These are phyloP conservation scores for Epichloe sibirici DNA, from an alignment of 2,329 filamentous ascomycete species.

Conservation along the genomic window DNA sequence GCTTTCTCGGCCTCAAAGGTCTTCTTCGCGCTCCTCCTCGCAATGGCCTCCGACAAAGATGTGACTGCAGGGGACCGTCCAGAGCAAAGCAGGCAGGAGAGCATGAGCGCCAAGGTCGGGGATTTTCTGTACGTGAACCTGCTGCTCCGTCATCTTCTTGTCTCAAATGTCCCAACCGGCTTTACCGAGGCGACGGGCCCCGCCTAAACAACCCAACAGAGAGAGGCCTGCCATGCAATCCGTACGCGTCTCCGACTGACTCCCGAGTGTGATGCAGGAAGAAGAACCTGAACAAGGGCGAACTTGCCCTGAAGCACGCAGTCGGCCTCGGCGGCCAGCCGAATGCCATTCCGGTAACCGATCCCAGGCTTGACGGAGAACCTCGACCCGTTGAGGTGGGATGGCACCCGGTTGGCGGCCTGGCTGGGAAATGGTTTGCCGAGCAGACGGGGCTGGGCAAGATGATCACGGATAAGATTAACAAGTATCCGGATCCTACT, in stretches of 20 bases:
- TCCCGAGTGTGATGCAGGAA: constrained; percentile 9
- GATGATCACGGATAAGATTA: constrained; percentile 42
- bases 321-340: constrained; percentile 19
- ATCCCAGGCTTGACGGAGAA: constrained; percentile 18
- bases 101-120: constrained; percentile 20
- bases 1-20: neutral
- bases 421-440: constrained; percentile 46
- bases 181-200: too few species aligned
- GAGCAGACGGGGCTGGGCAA: constrained; percentile 42
- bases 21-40: neutral
- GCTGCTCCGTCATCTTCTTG: neutral
- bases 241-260: constrained; percentile 4
- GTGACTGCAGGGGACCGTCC: neutral
- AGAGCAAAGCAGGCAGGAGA: constrained; percentile 9
- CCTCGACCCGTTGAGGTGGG: constrained; percentile 35
- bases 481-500: constrained; percentile 44
- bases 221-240: too few species aligned
- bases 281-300: constrained; percentile 22
- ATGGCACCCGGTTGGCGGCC: constrained; percentile 46
- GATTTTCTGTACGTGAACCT: constrained; percentile 21
- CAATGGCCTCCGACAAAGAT: neutral
- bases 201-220: too few species aligned
- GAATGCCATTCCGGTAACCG: constrained; percentile 19
- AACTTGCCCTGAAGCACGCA: constrained; percentile 24
- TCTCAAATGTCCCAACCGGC: neutral